Evolutionary conservation across 2,329 filamentous ascomycete species (phyloP).

Genomic region (Botryotinia globosa): DNA sequence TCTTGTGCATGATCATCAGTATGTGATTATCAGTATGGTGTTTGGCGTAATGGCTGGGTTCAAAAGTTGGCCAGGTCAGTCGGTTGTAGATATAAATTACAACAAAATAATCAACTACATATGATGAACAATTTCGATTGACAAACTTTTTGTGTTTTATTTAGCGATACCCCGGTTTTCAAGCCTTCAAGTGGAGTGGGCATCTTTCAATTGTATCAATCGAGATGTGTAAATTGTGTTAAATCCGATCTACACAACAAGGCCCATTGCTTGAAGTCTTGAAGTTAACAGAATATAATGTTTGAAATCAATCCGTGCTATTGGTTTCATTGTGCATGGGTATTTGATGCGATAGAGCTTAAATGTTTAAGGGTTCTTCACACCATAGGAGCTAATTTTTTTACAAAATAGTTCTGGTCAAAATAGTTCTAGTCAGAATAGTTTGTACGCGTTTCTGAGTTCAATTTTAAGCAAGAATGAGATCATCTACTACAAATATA

Average conservation of each 20-base stretch:
- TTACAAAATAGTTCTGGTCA: too few species aligned
- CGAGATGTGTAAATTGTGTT: neutral
- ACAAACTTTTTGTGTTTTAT: neutral
- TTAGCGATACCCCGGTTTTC: neutral
- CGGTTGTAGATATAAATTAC: conserved; percentile 7
- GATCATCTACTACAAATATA: too few species aligned
- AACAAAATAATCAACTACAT: conserved; percentile 7
- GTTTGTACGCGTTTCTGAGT: too few species aligned
- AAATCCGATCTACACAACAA: neutral
- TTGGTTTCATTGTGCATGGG: too few species aligned
- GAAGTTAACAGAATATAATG: too few species aligned
- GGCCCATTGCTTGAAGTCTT: neutral
- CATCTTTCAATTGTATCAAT: neutral
- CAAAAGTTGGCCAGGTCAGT: conserved; percentile 12
- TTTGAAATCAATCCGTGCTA: too few species aligned
- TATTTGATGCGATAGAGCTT: too few species aligned
- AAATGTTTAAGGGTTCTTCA: too few species aligned
- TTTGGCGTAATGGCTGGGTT: conserved; percentile 12
- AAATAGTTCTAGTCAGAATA: too few species aligned
- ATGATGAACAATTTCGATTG: neutral
- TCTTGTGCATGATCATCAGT: conserved; percentile 10
- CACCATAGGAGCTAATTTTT: too few species aligned
- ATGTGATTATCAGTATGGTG: conserved; percentile 8
- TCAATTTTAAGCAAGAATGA: too few species aligned
- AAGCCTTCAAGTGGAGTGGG: neutral